Percentiles rank a stretch among this genome's conserved stretches.
Conservation (phyloP, 495 filamentous ascomycete species). For the Hypoxylon intermedium region DNA sequence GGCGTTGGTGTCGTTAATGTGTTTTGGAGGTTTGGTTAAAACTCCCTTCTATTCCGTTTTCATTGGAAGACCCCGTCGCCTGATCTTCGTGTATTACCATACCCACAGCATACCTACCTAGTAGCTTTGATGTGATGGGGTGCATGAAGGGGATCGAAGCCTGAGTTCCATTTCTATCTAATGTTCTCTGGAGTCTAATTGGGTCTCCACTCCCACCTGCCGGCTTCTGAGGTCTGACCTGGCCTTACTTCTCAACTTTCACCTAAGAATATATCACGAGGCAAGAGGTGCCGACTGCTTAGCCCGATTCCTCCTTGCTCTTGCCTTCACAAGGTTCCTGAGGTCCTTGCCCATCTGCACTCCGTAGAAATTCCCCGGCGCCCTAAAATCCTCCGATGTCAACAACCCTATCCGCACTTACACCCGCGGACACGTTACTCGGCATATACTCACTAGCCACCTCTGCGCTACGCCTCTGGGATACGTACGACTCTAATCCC, state of each 20-base stretch:
- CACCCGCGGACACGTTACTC: conserved; percentile 25
- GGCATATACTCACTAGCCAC: conserved; percentile 17
- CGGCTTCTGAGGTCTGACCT: conserved; percentile 10
- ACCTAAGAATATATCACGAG: conserved; percentile 41
- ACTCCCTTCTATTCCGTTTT: conserved; percentile 27
- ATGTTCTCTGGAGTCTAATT: conserved; percentile 39
- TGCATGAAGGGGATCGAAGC: conserved; percentile 32
- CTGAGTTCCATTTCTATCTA: conserved; percentile 17
- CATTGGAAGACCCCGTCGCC: conserved; percentile 32
- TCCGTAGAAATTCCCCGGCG: conserved; percentile 24
- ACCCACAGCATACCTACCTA: conserved; percentile 2
- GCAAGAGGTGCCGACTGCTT: conserved; percentile 27
- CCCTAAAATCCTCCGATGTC: conserved; percentile 42
- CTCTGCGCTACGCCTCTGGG: neutral
- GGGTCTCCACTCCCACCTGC: conserved; percentile 39
- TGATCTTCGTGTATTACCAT: conserved; percentile 35
- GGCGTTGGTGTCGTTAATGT: conserved; percentile 40
- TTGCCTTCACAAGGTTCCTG: conserved; percentile 12
- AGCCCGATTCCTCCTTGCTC: conserved; percentile 9
- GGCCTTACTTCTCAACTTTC: conserved; percentile 32
- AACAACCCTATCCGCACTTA: conserved; percentile 41
- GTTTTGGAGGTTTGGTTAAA: conserved; percentile 37
- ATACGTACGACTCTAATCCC: conserved; percentile 5
- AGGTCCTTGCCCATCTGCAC: conserved; percentile 5
- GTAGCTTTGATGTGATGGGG: conserved; percentile 9